These are phyloP conservation scores for Dalbergia cochinchinensis DNA, from an alignment of 306 rosid genomes.

Conservation along the genomic window DNA sequence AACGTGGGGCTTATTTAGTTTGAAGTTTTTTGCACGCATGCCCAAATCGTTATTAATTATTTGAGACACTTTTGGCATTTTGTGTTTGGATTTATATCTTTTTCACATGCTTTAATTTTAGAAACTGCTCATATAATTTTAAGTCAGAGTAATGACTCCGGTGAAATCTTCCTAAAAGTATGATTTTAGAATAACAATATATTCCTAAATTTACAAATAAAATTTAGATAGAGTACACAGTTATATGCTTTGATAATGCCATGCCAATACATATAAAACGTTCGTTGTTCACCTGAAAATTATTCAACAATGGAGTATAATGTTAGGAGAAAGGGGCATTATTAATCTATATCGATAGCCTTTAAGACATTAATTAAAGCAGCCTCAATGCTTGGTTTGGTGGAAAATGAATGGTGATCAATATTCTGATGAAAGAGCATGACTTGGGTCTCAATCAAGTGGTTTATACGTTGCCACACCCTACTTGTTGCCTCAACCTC, in stretches of 20 bases:
- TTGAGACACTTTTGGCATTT: slow-evolving; percentile 13
- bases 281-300: background rate
- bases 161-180: too few relatives aligned
- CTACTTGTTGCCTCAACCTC: slow-evolving; percentile 41
- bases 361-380: background rate
- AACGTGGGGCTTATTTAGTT: background rate
- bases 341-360: background rate
- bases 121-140: too few relatives aligned
- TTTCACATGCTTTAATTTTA: too few relatives aligned
- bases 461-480: slow-evolving; percentile 43
- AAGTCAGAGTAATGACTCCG: too few relatives aligned
- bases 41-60: slow-evolving; percentile 15
- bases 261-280: background rate
- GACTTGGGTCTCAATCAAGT: slow-evolving; percentile 54
- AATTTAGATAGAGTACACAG: background rate
- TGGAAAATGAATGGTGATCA: slow-evolving; percentile 34
- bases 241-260: background rate
- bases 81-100: slow-evolving; percentile 5
- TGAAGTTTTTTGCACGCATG: slow-evolving; percentile 41
- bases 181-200: too few relatives aligned
- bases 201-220: too few relatives aligned
- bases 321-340: background rate
- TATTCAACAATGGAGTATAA: slow-evolving; percentile 7
- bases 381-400: slow-evolving; percentile 52
- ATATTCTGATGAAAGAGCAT: slow-evolving; percentile 11